Conservation (phyloP, 495 filamentous ascomycete species). For the Apiosordaria backusii region DNA sequence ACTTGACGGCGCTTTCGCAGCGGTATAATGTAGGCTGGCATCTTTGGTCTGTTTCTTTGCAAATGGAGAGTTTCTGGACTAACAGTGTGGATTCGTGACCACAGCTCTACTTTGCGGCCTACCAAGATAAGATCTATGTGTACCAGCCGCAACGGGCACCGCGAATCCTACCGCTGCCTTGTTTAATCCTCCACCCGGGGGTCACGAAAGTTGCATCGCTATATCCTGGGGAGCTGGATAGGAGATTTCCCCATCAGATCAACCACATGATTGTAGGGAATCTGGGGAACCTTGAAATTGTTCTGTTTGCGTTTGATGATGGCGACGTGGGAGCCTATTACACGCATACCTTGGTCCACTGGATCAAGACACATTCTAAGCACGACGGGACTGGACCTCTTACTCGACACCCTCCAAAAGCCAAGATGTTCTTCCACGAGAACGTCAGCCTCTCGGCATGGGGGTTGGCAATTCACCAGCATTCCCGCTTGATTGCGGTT, state of each 20-base stretch:
- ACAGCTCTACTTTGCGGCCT: constrained; percentile 82
- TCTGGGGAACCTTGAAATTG: constrained; percentile 74
- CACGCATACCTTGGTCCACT: constrained; percentile 45
- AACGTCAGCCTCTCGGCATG: constrained; percentile 78
- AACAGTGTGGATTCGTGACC: too few relatives aligned
- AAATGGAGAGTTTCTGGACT: too few relatives aligned
- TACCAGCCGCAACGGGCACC: constrained; percentile 66
- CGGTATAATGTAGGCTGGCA: too few relatives aligned
- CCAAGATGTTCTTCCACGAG: constrained; percentile 63
- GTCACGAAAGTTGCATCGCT: constrained; percentile 40
- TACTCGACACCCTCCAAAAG: constrained; percentile 1
- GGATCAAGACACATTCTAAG: constrained; percentile 13
- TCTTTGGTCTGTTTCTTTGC: too few relatives aligned
- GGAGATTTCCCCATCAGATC: constrained; percentile 60
- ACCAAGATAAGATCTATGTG: constrained; percentile 64
- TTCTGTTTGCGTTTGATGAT: constrained; percentile 76
- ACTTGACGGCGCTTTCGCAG: constrained; percentile 50
- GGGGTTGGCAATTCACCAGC: constrained; percentile 82
- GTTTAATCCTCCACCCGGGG: constrained; percentile 63
- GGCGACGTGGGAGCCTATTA: constrained; percentile 85
- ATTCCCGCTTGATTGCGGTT: constrained; percentile 75
- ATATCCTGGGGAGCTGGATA: constrained; percentile 56
- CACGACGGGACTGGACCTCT: not conserved
- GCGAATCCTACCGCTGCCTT: constrained; percentile 54
- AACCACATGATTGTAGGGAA: constrained; percentile 77